Evolutionary conservation across 2,329 filamentous ascomycete genomes (phyloP).

Genomic region (Fusarium coicis): DNA sequence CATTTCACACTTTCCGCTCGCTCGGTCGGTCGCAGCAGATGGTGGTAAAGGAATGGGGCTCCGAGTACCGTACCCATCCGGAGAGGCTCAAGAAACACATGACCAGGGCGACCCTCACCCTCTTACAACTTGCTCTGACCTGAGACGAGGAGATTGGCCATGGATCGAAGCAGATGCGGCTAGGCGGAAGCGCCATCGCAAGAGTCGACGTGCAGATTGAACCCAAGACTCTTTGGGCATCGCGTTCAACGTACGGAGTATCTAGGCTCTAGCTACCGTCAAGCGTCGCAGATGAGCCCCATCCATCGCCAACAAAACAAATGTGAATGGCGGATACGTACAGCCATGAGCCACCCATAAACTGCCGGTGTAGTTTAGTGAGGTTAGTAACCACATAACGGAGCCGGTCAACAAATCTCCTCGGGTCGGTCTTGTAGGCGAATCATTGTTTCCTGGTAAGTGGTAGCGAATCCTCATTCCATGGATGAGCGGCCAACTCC

Average conservation of each 20-base stretch:
- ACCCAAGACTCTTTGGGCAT: constrained; percentile 31
- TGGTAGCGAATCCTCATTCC: constrained; percentile 17
- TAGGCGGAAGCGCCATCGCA: constrained; percentile 40
- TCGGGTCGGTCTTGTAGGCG: neutral
- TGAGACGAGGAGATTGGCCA: constrained; percentile 43
- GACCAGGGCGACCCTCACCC: constrained; percentile 30
- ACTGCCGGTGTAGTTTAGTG: constrained; percentile 19
- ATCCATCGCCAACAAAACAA: constrained; percentile 21
- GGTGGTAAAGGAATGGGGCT: constrained; percentile 15
- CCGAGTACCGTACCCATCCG: neutral
- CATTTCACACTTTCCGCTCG: constrained; percentile 4
- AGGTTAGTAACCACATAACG: constrained; percentile 8
- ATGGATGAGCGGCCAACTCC: neutral
- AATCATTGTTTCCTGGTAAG: constrained; percentile 13
- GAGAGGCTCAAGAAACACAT: constrained; percentile 19
- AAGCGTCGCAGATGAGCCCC: constrained; percentile 20
- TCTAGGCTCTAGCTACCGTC: neutral
- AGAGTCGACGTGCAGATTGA: constrained; percentile 36
- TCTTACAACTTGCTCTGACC: constrained; percentile 20
- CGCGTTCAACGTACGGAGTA: constrained; percentile 2
- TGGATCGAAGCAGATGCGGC: constrained; percentile 40
- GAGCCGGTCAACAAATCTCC: constrained; percentile 9
- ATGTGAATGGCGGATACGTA: neutral
- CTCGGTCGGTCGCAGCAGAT: constrained; percentile 2
- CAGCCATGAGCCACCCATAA: neutral